A percentile compares a stretch with the other conserved stretches of the same genome.
These are phyloP conservation scores for Globisporangium cederbergense DNA, from an alignment of 352 stramenopile genomes.

Conservation along the genomic window DNA sequence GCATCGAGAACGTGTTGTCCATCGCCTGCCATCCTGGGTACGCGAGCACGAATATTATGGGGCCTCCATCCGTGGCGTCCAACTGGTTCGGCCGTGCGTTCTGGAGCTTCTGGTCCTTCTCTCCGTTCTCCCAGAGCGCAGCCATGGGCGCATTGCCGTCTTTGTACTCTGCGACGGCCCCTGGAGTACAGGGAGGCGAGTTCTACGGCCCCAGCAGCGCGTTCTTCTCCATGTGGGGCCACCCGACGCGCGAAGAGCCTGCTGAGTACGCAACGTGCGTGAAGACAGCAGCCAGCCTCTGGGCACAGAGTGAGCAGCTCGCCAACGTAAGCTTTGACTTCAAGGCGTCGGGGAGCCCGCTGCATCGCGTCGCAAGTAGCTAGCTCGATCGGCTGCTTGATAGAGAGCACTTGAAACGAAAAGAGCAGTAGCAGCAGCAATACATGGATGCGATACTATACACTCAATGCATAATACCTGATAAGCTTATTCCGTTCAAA, in stretches of 20 bases:
- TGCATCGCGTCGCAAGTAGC: slow-evolving; percentile 2
- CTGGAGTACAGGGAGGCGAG: slow-evolving; percentile 22
- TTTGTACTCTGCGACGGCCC: slow-evolving; percentile 33
- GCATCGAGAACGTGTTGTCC: slow-evolving; percentile 24
- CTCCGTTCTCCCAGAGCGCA: slow-evolving; percentile 24
- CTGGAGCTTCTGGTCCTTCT: slow-evolving; percentile 26
- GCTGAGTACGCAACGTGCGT: slow-evolving; percentile 5
- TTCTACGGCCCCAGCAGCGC: slow-evolving; percentile 27
- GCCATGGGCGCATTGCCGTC: slow-evolving; percentile 38
- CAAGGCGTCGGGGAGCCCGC: slow-evolving; percentile 1
- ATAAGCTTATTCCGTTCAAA: background rate
- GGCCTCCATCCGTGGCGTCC: slow-evolving; percentile 8
- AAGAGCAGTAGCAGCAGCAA: no score
- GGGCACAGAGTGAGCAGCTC: slow-evolving; percentile 18
- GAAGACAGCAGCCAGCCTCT: slow-evolving; percentile 13
- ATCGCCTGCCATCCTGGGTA: slow-evolving; percentile 32
- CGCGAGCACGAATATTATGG: slow-evolving; percentile 26
- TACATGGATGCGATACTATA: no score
- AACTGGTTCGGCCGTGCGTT: slow-evolving; percentile 14
- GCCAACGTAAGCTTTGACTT: slow-evolving; percentile 12
- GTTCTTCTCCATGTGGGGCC: slow-evolving; percentile 20
- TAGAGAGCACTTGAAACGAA: background rate
- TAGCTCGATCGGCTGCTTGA: slow-evolving; percentile 1
- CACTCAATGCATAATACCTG: no score
- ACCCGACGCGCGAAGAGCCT: slow-evolving; percentile 13